Evolutionary conservation across 306 rosid species (phyloP).

Genomic region (Cicer pinnatifidum): DNA sequence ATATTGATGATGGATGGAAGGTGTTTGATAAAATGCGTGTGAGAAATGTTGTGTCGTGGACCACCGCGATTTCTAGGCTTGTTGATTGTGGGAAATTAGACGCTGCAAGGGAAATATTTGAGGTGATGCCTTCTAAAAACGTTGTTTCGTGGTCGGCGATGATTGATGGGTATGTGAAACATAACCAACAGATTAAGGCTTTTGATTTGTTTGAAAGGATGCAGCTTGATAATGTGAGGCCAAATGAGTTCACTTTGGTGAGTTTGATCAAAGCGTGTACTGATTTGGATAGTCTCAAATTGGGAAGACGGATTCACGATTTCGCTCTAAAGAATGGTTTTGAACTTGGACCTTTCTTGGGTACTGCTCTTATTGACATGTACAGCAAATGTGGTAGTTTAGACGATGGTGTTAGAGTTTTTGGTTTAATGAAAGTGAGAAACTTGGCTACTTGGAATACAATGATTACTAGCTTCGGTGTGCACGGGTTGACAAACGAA

Average conservation of each 20-base stretch:
- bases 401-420: conserved; percentile 58
- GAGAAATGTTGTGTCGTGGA: conserved; percentile 64
- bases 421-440: conserved; percentile 53
- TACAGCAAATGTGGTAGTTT: conserved; percentile 76
- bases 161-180: conserved; percentile 64
- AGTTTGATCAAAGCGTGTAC: conserved; percentile 70
- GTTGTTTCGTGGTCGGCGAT: conserved; percentile 78
- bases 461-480: conserved; percentile 78
- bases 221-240: conserved; percentile 58
- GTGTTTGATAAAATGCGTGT: conserved; percentile 72
- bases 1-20: conserved; percentile 51
- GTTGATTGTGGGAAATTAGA: conserved; percentile 51
- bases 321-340: conserved; percentile 56
- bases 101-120: conserved; percentile 55
- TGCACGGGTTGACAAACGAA: conserved; percentile 65
- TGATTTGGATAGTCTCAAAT: conserved; percentile 58
- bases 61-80: conserved; percentile 63
- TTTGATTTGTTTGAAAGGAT: conserved; percentile 65
- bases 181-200: conserved; percentile 55
- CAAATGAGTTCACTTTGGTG: conserved; percentile 67
- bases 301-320: conserved; percentile 67
- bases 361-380: conserved; percentile 75
- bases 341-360: conserved; percentile 56
- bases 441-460: conserved; percentile 76
- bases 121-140: conserved; percentile 61